Evolutionary conservation across 78 protist genomes (phyloP).

Genomic region (Protostelium mycophagum): DNA sequence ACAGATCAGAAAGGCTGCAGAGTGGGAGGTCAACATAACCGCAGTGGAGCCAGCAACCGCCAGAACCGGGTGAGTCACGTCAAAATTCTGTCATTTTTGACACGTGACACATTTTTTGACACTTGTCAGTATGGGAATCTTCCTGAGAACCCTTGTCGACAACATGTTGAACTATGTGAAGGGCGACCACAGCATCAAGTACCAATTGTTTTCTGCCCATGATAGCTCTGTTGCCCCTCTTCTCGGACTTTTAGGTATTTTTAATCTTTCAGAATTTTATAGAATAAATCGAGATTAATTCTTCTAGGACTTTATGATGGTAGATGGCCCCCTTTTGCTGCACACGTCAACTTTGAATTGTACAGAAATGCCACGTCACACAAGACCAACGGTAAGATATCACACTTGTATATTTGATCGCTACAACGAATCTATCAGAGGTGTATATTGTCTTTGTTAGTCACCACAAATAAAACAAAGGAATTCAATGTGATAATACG

Average conservation of each 20-base stretch:
- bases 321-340: slow-evolving; percentile 43
- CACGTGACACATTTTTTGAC: no score
- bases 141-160: slow-evolving; percentile 20
- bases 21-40: background rate
- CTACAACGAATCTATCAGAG: no score
- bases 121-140: slow-evolving; percentile 21
- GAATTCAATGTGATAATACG: background rate
- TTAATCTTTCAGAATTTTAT: background rate
- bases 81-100: background rate
- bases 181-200: slow-evolving; percentile 13
- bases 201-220: slow-evolving; percentile 39
- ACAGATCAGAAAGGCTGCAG: background rate
- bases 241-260: background rate
- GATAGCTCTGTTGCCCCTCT: slow-evolving; percentile 44
- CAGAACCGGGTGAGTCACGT: background rate
- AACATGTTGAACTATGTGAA: slow-evolving; percentile 19
- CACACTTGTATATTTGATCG: no score
- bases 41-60: background rate
- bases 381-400: background rate
- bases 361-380: slow-evolving; percentile 15
- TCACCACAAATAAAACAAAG: background rate
- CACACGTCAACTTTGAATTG: slow-evolving; percentile 45
- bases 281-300: background rate
- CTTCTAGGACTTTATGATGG: slow-evolving; percentile 20
- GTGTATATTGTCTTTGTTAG: no score